Evolutionary conservation across 148 eudicot genomes (phyloP).

Genomic region (Rhododendron henanense): DNA sequence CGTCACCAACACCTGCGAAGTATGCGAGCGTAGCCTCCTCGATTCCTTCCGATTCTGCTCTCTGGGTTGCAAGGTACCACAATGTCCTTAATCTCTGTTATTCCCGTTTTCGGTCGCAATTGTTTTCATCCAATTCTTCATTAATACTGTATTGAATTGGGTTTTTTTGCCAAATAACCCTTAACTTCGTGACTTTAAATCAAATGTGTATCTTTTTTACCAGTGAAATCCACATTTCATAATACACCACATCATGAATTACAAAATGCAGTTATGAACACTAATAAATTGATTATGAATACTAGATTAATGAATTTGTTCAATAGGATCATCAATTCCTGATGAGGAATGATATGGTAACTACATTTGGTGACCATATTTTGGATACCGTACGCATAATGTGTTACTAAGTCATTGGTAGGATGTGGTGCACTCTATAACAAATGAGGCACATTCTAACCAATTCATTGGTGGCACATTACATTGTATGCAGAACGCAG

Average conservation of each 20-base stretch:
- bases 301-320: not conserved
- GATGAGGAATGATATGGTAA: not conserved
- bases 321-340: not conserved
- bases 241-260: not conserved
- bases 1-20: slow-evolving; percentile 80
- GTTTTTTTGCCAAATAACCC: not conserved
- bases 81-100: not conserved
- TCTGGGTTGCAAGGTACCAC: slow-evolving; percentile 83
- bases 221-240: not conserved
- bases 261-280: not conserved
- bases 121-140: not conserved
- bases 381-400: no score
- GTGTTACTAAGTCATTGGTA: no score
- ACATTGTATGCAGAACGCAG: no score
- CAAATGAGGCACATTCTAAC: no score
- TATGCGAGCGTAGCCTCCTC: slow-evolving; percentile 83
- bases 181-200: not conserved
- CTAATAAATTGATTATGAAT: not conserved
- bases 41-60: slow-evolving; percentile 92
- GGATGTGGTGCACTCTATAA: no score
- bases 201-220: not conserved
- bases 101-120: not conserved
- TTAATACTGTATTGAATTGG: not conserved
- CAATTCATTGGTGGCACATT: no score
- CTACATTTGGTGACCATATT: no score